Evolutionary conservation across 805 yeast genomes (phyloP), one percentile per base, ranked within the genome.

Genomic region (Kluyveromyces starmeri): DNA sequence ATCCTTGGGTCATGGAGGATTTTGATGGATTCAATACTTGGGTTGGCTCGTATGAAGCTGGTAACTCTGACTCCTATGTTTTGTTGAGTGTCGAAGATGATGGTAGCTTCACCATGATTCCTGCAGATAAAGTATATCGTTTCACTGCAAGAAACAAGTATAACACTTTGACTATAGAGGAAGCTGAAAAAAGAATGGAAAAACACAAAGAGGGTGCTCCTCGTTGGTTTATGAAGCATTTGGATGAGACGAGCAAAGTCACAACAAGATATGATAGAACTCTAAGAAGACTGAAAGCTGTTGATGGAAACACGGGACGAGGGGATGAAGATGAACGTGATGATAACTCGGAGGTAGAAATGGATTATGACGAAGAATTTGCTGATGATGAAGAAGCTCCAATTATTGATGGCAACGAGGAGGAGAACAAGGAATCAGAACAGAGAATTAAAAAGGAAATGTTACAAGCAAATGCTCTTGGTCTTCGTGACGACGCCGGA

Each of bases 311-410:
- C 28, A 53, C 53, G 45, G 53, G 59, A 35, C 46, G 57, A 46
- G 46, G 57, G 24, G 55, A 58, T 24, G 69, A 62, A 27, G 61
- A 45, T 18, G 65, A 67, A 38, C 59, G 59, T 39, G 72, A 75
- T 41, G 84, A 76, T 45, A 78, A 85, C 8, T 95, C 85, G 38
- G 85, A 83, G 44, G 96, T 88, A 44, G 96, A 86, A 51, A 63
- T 92, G 50, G 98, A 89, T 61, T 89, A 70, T 51, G 96, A 92
- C 47, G 97, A 92, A 56, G 96, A 88, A 56, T 92, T 92, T 60
- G 96, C 92, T 18, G 98, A 92, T 58, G 98, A 92, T 57, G 98
- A 92, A 62, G 98, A 89, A 56, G 97, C 97, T 2, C 98, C 98
- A 19, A 83, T 92, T 39, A 75, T 89, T 68, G 97, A 89, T 51